phyloP scores from a whole-genome alignment of 148 eudicot genomes.

The Rhododendron henanense region DNA sequence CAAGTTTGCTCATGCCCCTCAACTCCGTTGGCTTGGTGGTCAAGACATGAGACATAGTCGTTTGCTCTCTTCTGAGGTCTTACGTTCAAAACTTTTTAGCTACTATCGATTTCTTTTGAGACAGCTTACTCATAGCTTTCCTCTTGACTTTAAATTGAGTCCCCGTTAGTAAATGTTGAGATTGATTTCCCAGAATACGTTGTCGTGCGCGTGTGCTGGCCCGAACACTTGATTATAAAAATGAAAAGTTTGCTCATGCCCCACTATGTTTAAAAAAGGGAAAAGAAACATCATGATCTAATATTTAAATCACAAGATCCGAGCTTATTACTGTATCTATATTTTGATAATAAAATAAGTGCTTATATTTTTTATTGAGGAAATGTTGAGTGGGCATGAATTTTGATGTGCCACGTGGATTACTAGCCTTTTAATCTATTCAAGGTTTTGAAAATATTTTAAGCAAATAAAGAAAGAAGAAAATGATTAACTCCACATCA shows the following conservation, averaged over 20 bases:
- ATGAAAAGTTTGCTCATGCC: neutral
- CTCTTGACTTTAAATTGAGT: too few species aligned
- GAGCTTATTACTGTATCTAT: neutral
- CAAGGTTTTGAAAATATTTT: neutral
- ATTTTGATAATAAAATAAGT: neutral
- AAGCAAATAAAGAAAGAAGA: neutral
- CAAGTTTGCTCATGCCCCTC: neutral
- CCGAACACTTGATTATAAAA: too few species aligned
- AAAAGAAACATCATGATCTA: neutral
- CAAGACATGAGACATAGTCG: neutral
- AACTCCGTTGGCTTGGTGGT: fast-evolving
- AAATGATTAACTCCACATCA: neutral
- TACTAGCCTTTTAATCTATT: neutral
- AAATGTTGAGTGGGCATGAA: neutral
- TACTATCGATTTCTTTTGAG: too few species aligned
- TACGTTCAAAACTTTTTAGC: neutral
- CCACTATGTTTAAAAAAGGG: neutral
- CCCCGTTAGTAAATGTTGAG: too few species aligned
- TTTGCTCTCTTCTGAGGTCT: too few species aligned
- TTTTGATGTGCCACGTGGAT: neutral
- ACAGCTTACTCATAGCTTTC: too few species aligned
- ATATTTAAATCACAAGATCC: neutral
- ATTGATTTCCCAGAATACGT: too few species aligned
- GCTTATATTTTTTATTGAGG: neutral
- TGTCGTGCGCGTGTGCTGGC: too few species aligned